phyloP scores from a whole-genome alignment of 306 rosid species.

The Psophocarpus tetragonolobus region DNA sequence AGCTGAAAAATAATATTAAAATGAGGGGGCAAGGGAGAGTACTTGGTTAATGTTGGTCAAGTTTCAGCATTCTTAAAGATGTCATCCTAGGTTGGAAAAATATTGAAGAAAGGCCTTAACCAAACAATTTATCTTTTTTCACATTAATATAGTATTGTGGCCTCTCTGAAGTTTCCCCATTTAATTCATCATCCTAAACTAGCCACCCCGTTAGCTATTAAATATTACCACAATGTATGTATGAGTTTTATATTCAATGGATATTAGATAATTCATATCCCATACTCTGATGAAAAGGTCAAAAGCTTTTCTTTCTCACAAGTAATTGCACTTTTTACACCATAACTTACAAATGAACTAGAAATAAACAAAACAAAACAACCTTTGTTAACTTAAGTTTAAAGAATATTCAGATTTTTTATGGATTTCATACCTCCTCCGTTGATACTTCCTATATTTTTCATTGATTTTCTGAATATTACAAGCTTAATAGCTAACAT shows the following conservation, averaged over 20 bases:
- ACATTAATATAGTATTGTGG: not conserved
- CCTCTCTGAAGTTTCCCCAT: not conserved
- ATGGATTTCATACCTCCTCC: not conserved
- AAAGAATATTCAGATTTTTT: not conserved
- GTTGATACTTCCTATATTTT: not conserved
- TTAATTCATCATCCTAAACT: not conserved
- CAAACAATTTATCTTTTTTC: conserved; percentile 25
- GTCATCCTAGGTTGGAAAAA: conserved; percentile 7
- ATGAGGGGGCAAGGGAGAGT: not conserved
- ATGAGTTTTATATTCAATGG: not conserved
- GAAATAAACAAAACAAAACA: not conserved
- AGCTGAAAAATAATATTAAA: not conserved
- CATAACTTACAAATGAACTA: not conserved
- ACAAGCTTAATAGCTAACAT: not conserved
- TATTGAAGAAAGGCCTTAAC: not conserved
- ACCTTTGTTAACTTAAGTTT: not conserved
- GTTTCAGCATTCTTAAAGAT: not conserved
- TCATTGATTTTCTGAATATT: not conserved
- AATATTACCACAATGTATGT: conserved; percentile 1
- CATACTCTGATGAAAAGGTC: not conserved
- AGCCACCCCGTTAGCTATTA: not conserved
- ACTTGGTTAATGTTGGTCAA: conserved; percentile 7
- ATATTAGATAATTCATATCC: not conserved
- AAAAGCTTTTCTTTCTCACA: not conserved
- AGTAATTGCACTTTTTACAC: not conserved